phyloP scores from a whole-genome alignment of 768 basidiomycete genomes.

The Kwoniella bestiolae region DNA sequence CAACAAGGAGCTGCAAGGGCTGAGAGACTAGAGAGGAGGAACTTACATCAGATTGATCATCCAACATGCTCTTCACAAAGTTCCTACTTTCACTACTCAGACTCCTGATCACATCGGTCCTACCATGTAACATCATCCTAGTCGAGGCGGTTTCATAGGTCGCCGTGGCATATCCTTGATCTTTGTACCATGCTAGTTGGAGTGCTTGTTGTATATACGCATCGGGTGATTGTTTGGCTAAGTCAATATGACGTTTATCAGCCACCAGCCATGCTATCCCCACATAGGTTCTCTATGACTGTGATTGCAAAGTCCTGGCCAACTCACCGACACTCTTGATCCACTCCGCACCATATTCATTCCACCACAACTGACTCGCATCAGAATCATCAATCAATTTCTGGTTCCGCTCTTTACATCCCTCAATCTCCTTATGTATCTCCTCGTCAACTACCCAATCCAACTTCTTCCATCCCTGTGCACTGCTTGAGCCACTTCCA shows the following conservation, averaged over 20 bases:
- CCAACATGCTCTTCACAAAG: constrained; percentile 77
- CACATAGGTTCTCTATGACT: background rate
- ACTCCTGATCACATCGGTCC: constrained; percentile 86
- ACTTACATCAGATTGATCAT: constrained; percentile 58
- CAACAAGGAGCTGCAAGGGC: background rate
- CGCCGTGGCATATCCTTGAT: constrained; percentile 75
- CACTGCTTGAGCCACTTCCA: background rate
- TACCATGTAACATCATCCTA: constrained; percentile 79
- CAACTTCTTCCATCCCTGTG: constrained; percentile 65
- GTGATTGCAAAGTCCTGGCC: background rate
- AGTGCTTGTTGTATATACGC: constrained; percentile 89
- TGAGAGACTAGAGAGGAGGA: constrained; percentile 24
- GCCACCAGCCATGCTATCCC: constrained; percentile 17
- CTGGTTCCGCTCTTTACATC: constrained; percentile 66
- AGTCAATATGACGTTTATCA: no score
- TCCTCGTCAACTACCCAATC: constrained; percentile 75
- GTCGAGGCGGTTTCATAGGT: constrained; percentile 94
- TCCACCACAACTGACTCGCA: constrained; percentile 78
- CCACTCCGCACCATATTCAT: constrained; percentile 82
- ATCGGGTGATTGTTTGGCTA: constrained; percentile 70
- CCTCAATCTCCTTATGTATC: constrained; percentile 65
- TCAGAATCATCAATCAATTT: constrained; percentile 77
- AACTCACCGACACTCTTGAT: constrained; percentile 73
- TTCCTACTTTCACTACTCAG: constrained; percentile 72
- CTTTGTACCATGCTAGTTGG: constrained; percentile 87